Conservation (phyloP, 2,329 filamentous ascomycete genomes). For the Fusarium drepaniforme region DNA sequence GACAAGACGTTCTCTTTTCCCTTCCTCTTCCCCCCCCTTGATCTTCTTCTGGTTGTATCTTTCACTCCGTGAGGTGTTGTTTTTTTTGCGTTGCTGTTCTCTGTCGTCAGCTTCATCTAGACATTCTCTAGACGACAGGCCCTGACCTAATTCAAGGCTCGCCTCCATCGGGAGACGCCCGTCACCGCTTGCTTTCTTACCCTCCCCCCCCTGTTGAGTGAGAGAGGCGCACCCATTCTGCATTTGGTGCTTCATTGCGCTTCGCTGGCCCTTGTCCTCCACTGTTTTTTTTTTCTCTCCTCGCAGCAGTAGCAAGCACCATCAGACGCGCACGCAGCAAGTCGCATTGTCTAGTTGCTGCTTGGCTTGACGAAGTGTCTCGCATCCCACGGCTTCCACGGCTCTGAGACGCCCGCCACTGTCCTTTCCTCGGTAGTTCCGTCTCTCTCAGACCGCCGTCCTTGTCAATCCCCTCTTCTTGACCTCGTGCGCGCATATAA, state of each 20-base stretch:
- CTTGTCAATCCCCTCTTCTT: conserved; percentile 15
- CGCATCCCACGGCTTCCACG: not conserved
- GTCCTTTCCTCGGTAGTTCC: not conserved
- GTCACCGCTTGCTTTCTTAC: conserved; percentile 17
- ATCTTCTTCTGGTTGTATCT: not conserved
- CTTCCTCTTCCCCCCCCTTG: too few relatives aligned
- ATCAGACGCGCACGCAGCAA: not conserved
- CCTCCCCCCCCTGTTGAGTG: not conserved
- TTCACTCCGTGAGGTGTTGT: not conserved
- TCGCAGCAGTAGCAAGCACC: not conserved
- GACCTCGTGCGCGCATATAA: conserved; percentile 39
- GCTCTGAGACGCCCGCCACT: not conserved
- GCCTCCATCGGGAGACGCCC: conserved; percentile 13
- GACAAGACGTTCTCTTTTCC: conserved; percentile 47
- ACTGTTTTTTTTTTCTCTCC: not conserved
- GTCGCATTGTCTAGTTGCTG: not conserved
- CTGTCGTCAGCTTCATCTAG: not conserved
- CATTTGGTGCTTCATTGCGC: not conserved
- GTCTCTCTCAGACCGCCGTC: conserved; percentile 4
- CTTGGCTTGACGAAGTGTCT: not conserved
- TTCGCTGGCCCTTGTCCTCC: conserved; percentile 5
- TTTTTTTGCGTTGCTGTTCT: not conserved
- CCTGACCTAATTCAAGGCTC: not conserved
- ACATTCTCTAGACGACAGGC: conserved; percentile 8
- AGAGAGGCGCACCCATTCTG: not conserved